Conservation (phyloP, 1,284 basidiomycete genomes). For the Cutaneotrichosporon sp. region DNA sequence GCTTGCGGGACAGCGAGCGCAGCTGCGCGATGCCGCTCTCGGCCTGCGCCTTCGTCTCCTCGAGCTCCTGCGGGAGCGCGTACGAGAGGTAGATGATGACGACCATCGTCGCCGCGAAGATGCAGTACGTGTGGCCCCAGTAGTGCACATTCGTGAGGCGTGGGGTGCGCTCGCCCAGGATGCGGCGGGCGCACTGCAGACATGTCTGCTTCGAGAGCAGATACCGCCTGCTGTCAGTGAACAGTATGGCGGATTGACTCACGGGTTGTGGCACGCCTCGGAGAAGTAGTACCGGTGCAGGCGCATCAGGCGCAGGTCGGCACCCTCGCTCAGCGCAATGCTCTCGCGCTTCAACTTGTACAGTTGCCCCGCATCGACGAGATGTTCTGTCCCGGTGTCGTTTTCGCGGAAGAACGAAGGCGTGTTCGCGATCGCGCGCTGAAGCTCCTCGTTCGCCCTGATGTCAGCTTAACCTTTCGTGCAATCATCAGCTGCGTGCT, state of each 20-base stretch:
- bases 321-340: conserved; percentile 28
- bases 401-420: conserved; percentile 25
- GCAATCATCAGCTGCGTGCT: background rate
- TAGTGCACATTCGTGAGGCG: conserved; percentile 21
- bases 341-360: conserved; percentile 28
- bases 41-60: conserved; percentile 18
- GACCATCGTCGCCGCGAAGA: conserved; percentile 22
- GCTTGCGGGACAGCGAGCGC: conserved; percentile 11
- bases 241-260: background rate
- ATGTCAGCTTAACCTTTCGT: background rate
- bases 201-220: conserved; percentile 27
- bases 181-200: conserved; percentile 20
- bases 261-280: conserved; percentile 29
- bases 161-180: conserved; percentile 11
- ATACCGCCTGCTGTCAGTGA: conserved; percentile 13
- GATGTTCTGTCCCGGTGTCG: conserved; percentile 10
- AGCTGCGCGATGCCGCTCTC: conserved; percentile 24
- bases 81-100: conserved; percentile 26
- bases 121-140: conserved; percentile 27
- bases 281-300: conserved; percentile 34
- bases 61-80: conserved; percentile 26
- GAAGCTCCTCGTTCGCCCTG: conserved; percentile 25
- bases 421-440: conserved; percentile 19
- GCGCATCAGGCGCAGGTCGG: conserved; percentile 30
- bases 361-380: conserved; percentile 23